Evolutionary conservation across 1,284 basidiomycete species (phyloP).

Genomic region (Pseudozyma thailandica): DNA sequence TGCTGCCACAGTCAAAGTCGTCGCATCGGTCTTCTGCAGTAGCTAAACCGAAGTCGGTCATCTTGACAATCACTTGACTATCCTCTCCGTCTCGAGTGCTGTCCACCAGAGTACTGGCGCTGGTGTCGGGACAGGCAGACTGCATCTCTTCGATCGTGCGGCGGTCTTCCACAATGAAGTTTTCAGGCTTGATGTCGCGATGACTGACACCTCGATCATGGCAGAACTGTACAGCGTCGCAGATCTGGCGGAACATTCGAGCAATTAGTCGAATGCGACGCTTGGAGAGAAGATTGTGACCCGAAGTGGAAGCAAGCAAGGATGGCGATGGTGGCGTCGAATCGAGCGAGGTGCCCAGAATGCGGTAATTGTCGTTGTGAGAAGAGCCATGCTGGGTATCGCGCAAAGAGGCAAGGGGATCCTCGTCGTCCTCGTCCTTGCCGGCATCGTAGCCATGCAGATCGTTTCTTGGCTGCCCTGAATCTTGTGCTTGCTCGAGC

Average conservation of each 20-base stretch:
- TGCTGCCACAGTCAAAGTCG: conserved; percentile 98
- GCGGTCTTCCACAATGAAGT: conserved; percentile 69
- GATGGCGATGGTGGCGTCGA: conserved; percentile 85
- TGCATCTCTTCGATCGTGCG: conserved; percentile 45
- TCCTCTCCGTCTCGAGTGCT: conserved; percentile 72
- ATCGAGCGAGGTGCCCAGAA: conserved; percentile 38
- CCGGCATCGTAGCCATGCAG: conserved; percentile 12
- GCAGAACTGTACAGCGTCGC: conserved; percentile 94
- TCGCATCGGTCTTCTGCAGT: conserved; percentile 87
- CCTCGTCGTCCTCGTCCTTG: conserved; percentile 4
- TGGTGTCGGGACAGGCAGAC: conserved; percentile 74
- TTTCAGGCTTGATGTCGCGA: conserved; percentile 92
- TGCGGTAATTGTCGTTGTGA: conserved; percentile 16
- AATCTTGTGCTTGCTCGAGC: conserved; percentile 75
- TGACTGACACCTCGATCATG: conserved; percentile 92
- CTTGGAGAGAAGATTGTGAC: conserved; percentile 83
- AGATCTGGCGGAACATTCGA: conserved; percentile 98
- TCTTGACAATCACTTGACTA: conserved; percentile 77
- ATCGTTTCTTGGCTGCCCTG: conserved; percentile 38
- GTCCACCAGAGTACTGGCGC: conserved; percentile 63
- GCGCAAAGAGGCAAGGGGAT: not conserved
- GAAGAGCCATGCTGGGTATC: not conserved
- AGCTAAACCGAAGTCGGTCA: conserved; percentile 95
- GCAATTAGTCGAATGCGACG: conserved; percentile 89
- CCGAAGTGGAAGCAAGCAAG: conserved; percentile 79